phyloP scores from a whole-genome alignment of 192 early-diverging fungal species.

The Haplosporangium gracile region DNA sequence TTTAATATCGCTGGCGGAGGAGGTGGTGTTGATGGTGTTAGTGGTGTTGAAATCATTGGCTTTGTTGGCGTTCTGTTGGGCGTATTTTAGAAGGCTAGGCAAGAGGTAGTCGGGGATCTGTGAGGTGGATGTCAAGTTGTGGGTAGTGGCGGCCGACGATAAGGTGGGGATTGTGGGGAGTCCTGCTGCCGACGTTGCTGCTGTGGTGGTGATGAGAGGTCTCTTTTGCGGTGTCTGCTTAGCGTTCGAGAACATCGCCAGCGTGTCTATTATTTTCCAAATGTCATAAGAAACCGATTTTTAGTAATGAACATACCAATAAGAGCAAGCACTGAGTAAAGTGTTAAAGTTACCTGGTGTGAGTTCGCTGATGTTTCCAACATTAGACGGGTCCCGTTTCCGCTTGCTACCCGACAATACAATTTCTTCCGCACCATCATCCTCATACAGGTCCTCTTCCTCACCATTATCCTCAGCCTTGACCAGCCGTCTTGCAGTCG shows the following conservation, averaged over 20 bases:
- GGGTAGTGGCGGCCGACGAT: neutral
- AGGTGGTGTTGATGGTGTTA: no score
- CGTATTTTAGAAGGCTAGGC: conserved; percentile 19
- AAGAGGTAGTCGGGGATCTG: conserved; percentile 23
- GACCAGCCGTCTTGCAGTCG: conserved; percentile 14
- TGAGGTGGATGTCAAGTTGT: conserved; percentile 6
- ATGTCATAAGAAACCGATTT: neutral
- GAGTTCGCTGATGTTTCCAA: conserved; percentile 23
- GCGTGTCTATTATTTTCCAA: neutral
- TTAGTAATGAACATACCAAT: neutral
- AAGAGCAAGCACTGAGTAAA: no score
- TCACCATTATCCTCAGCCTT: conserved; percentile 25
- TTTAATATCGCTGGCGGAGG: neutral
- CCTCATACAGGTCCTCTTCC: conserved; percentile 29
- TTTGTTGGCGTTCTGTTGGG: neutral
- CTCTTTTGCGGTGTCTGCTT: neutral
- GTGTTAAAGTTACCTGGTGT: conserved; percentile 19
- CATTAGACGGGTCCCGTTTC: conserved; percentile 10
- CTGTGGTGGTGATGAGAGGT: neutral
- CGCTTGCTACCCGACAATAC: conserved; percentile 18
- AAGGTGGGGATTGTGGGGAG: conserved; percentile 29
- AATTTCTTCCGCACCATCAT: neutral
- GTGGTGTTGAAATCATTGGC: neutral
- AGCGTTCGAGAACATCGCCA: conserved; percentile 9
- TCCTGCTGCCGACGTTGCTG: conserved; percentile 6